These are phyloP conservation scores for Cunninghamia lanceolata DNA, from an alignment of 75 land plant genomes.

Conservation along the genomic window DNA sequence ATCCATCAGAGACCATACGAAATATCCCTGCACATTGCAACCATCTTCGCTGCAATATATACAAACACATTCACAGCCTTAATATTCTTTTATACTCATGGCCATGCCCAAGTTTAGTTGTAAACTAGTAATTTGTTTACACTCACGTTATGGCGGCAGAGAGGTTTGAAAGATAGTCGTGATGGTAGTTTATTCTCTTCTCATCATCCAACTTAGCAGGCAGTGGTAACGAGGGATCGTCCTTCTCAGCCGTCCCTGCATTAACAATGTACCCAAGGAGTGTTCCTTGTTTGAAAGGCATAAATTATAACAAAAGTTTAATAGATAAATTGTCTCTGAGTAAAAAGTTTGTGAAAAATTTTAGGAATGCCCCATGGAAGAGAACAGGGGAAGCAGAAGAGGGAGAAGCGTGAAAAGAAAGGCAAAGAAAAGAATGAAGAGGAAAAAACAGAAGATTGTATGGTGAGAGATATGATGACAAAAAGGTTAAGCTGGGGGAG, in stretches of 20 bases:
- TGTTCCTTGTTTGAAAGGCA: not conserved
- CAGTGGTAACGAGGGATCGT: not conserved
- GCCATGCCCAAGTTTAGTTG: not conserved
- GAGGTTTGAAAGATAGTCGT: slow-evolving; percentile 12
- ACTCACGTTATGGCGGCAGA: slow-evolving; percentile 16
- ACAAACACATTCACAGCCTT: not conserved
- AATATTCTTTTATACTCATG: not conserved
- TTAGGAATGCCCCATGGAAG: no score
- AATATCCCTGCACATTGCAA: slow-evolving; percentile 25
- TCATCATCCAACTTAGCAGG: slow-evolving; percentile 7
- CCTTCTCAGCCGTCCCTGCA: slow-evolving; percentile 17
- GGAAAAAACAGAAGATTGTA: no score
- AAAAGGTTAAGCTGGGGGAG: no score
- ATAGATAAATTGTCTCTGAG: no score
- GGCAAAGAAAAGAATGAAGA: no score
- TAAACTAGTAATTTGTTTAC: not conserved
- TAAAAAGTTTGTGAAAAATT: no score
- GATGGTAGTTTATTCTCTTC: slow-evolving; percentile 18
- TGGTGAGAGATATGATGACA: no score
- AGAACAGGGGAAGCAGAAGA: no score
- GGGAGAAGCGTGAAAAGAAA: no score
- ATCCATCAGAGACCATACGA: slow-evolving; percentile 34
- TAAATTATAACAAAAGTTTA: not conserved
- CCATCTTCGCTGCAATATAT: slow-evolving; percentile 17
- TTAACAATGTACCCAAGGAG: not conserved